Evolutionary conservation across 192 early-diverging fungal species (phyloP).

Genomic region (Coemansia sp.): DNA sequence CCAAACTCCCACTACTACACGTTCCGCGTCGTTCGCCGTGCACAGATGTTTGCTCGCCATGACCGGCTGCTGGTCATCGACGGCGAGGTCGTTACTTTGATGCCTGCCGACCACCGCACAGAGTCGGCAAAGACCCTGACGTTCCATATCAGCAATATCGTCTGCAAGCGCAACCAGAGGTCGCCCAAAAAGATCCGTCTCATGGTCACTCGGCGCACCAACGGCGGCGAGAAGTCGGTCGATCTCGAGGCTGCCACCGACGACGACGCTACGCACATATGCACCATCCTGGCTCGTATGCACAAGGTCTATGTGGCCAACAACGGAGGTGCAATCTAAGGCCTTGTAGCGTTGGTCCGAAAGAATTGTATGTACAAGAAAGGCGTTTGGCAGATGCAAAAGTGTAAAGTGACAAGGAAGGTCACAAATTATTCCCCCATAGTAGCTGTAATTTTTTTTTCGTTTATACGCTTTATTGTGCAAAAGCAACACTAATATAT

Average conservation of each 20-base stretch:
- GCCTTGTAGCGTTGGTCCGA: background rate
- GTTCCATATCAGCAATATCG: conserved; percentile 63
- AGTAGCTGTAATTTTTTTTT: too few relatives aligned
- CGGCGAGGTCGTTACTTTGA: conserved; percentile 88
- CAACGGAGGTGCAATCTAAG: background rate
- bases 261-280: conserved; percentile 53
- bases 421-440: too few relatives aligned
- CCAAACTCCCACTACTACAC: conserved; percentile 58
- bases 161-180: conserved; percentile 70
- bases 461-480: too few relatives aligned
- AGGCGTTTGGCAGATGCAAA: too few relatives aligned
- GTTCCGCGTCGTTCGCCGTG: conserved; percentile 80
- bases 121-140: conserved; percentile 80
- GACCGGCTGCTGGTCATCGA: conserved; percentile 90
- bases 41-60: conserved; percentile 81
- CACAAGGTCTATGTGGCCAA: conserved; percentile 17
- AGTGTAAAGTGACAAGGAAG: too few relatives aligned
- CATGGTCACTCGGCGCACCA: conserved; percentile 56
- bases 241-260: conserved; percentile 73
- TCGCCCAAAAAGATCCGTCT: conserved; percentile 68
- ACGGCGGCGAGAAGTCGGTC: conserved; percentile 66
- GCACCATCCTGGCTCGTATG: conserved; percentile 36
- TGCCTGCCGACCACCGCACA: conserved; percentile 79
- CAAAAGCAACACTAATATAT: too few relatives aligned
- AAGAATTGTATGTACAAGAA: too few relatives aligned